Conservation (phyloP, 148 eudicot species). For the Rhododendron griersonianum region DNA sequence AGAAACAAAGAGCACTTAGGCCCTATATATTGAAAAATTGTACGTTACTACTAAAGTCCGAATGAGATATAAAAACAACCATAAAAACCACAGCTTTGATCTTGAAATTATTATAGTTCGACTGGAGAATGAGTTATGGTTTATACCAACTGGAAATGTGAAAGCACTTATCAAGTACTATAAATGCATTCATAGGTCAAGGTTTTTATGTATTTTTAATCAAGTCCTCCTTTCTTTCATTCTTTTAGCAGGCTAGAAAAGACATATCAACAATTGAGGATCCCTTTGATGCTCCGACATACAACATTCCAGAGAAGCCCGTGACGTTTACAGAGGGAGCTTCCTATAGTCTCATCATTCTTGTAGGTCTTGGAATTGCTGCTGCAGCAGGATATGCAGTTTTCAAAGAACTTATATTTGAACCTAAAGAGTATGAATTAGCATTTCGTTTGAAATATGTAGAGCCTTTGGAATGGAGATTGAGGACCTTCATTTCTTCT, state of each 20-base stretch:
- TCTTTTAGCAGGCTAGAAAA: conserved; percentile 45
- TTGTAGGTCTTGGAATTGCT: conserved; percentile 82
- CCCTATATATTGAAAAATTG: background rate
- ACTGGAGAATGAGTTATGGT: background rate
- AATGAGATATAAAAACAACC: background rate
- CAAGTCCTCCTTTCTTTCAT: conserved; percentile 2
- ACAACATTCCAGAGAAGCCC: conserved; percentile 92
- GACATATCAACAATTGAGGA: conserved; percentile 72
- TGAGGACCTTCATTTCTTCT: conserved; percentile 3
- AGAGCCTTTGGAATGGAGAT: background rate
- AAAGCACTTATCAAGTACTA: background rate
- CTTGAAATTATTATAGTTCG: background rate
- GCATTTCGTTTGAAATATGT: background rate
- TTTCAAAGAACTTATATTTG: conserved; percentile 74
- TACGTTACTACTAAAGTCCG: background rate
- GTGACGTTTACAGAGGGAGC: conserved; percentile 89
- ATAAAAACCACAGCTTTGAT: background rate
- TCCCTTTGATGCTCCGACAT: conserved; percentile 93
- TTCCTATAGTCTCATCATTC: conserved; percentile 64
- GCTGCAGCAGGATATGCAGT: conserved; percentile 80
- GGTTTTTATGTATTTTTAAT: background rate
- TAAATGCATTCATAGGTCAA: no score
- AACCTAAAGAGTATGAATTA: conserved; percentile 75
- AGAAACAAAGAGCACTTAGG: background rate
- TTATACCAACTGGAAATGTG: background rate